Percentiles rank a stretch among this genome's conserved stretches.
Evolutionary conservation across 495 filamentous ascomycete species (phyloP).

Genomic region (Trichoderma orchidacearum): DNA sequence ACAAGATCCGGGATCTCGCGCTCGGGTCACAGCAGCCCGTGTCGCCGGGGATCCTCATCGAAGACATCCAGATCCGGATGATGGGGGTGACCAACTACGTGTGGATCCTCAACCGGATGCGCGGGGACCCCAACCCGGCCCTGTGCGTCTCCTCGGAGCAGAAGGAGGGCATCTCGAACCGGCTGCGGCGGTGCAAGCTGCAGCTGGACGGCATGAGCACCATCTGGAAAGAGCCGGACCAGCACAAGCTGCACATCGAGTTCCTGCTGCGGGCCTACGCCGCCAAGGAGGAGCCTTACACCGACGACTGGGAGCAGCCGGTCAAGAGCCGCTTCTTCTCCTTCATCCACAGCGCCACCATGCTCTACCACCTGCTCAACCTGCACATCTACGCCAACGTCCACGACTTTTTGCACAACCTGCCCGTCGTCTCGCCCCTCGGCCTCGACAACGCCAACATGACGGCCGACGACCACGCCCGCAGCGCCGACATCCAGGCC

Average conservation of each 20-base stretch:
- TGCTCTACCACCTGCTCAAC: conserved; percentile 11
- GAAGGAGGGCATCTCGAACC: background rate
- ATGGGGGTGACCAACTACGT: conserved; percentile 5
- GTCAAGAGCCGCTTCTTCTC: conserved; percentile 4
- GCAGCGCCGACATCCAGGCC: background rate
- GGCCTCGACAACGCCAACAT: background rate
- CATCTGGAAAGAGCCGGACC: background rate
- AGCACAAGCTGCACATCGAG: background rate
- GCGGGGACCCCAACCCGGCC: background rate
- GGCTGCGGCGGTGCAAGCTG: background rate
- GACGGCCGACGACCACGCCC: background rate
- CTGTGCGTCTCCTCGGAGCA: background rate
- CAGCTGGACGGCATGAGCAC: background rate
- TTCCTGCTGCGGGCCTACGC: conserved; percentile 4
- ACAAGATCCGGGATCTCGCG: conserved; percentile 3
- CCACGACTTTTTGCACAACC: conserved; percentile 1
- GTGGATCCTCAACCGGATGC: conserved; percentile 4
- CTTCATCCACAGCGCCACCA: conserved; percentile 7
- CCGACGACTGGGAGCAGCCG: conserved; percentile 4
- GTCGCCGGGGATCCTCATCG: conserved; percentile 6
- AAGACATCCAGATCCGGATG: conserved; percentile 14
- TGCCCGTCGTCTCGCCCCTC: background rate
- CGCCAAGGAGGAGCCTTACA: conserved; percentile 7
- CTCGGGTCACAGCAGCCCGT: background rate
- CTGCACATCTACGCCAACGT: conserved; percentile 12